phyloP scores from a whole-genome alignment of 352 stramenopile genomes.

The Phytophthora litchii region DNA sequence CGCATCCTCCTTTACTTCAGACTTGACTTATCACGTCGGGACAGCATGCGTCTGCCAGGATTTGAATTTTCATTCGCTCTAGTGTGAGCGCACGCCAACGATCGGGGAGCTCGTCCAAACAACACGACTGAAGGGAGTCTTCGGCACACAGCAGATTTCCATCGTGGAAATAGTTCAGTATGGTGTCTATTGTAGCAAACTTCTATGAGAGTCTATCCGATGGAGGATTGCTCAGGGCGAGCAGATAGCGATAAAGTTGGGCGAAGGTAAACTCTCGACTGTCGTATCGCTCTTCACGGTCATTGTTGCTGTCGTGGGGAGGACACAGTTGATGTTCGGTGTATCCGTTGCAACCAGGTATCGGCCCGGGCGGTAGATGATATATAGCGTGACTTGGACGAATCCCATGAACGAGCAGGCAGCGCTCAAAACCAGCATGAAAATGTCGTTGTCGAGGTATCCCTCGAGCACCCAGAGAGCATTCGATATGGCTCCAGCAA shows the following conservation, averaged over 20 bases:
- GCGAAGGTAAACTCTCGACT: conserved; percentile 22
- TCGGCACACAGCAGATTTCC: no score
- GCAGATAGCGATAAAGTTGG: conserved; percentile 22
- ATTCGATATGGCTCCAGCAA: conserved; percentile 36
- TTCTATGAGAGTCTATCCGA: conserved; percentile 7
- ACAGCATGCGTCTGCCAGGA: conserved; percentile 9
- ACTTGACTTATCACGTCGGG: conserved; percentile 1
- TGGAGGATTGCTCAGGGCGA: conserved; percentile 16
- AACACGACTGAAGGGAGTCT: conserved; percentile 7
- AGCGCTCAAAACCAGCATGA: conserved; percentile 21
- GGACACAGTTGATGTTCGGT: conserved; percentile 12
- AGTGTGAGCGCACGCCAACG: conserved; percentile 14
- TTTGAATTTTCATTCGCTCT: conserved; percentile 9
- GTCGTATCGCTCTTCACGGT: conserved; percentile 22
- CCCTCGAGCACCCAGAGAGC: conserved; percentile 40
- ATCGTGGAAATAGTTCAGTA: no score
- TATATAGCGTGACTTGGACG: conserved; percentile 29
- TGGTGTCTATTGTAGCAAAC: no score
- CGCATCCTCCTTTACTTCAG: conserved; percentile 6
- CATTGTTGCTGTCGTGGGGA: conserved; percentile 10
- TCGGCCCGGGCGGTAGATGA: conserved; percentile 30
- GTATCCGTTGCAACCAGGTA: background rate
- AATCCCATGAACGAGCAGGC: conserved; percentile 26
- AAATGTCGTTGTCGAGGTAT: conserved; percentile 32
- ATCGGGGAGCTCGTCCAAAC: conserved; percentile 18